Evolutionary conservation across 257 asterid species (phyloP), one percentile per base, ranked within the genome.

Genomic region (Nicotiana tomentosiformis): DNA sequence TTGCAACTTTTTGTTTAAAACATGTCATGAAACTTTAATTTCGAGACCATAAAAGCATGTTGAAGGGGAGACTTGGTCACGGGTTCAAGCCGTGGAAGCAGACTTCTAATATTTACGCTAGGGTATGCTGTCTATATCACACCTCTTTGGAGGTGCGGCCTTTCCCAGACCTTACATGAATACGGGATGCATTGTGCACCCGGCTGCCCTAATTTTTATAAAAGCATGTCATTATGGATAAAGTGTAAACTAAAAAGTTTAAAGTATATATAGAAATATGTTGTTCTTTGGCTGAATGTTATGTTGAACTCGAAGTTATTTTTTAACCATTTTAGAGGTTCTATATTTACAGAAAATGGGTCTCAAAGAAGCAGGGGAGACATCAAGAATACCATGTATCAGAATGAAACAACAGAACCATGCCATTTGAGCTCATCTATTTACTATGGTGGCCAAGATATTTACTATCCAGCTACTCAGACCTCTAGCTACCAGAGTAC

Each of bases 391-490:
- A 66, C 85, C 29, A 57, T 65, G 49, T 81, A 87, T 64, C 89
- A 88, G 86, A 85, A 74, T 85, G 90, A 82, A 82, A 84, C 66
- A 30, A 86, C 62, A 58, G 97, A 91, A 15, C 93, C 97, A 1
- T 92, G 97, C 86, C 90, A 90, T 87, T 88, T 88, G 82, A 93
- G 90, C 85, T 93, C 98, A 55, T 93, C 98, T 82, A 93, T 94
- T 56, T 88, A 91, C 83, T 93, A 94, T 76, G 98, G 97, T 62
- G 97, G 92, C 66, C 97, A 89, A 87, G 93, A 94, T 83, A 87
- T 87, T 81, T 94, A 94, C 77, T 84, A 94, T 86, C 86, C 92
- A 64, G 55, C 91, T 2, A 80, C 86, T 77, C 87, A 20, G 49
- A 84, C 62, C 72, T 77, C 76, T 78, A 77, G 61, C 56, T 86